Percentiles rank a stretch among this genome's conserved stretches.
Evolutionary conservation across 192 early-diverging fungal genomes (phyloP).

Genomic region (Rhizophagus prolifer): DNA sequence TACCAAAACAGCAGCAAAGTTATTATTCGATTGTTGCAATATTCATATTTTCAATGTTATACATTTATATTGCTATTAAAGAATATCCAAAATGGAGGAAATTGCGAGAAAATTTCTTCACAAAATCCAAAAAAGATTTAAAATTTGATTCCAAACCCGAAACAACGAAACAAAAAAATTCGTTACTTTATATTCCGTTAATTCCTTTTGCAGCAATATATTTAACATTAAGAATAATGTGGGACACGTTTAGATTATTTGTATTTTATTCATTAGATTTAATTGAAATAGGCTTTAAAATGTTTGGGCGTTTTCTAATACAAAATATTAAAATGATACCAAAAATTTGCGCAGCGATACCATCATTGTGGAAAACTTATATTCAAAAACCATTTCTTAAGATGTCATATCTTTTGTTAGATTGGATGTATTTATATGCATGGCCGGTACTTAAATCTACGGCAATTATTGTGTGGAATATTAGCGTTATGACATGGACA

Average conservation of each 20-base stretch:
- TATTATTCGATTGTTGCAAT: not conserved
- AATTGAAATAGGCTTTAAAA: not conserved
- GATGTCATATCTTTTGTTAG: not conserved
- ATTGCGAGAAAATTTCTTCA: not conserved
- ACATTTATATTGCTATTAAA: constrained; percentile 21
- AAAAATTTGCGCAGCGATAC: not conserved
- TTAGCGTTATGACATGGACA: not conserved
- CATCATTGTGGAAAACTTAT: not conserved
- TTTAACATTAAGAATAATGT: constrained; percentile 4
- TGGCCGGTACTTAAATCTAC: constrained; percentile 10
- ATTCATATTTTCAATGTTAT: not conserved
- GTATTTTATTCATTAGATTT: constrained; percentile 30
- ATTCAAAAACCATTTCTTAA: not conserved
- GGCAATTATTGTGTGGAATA: not conserved
- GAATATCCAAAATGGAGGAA: constrained; percentile 17
- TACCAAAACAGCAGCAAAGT: not conserved
- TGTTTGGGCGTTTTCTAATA: not conserved
- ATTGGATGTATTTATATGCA: not conserved
- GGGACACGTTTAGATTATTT: constrained; percentile 16
- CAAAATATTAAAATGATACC: not conserved
- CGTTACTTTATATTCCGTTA: constrained; percentile 14
- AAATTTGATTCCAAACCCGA: not conserved
- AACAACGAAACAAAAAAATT: not conserved
- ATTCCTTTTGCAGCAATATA: constrained; percentile 23
- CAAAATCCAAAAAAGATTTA: not conserved